phyloP scores from a whole-genome alignment of 2,329 filamentous ascomycete species.

The Knufia fluminis region DNA sequence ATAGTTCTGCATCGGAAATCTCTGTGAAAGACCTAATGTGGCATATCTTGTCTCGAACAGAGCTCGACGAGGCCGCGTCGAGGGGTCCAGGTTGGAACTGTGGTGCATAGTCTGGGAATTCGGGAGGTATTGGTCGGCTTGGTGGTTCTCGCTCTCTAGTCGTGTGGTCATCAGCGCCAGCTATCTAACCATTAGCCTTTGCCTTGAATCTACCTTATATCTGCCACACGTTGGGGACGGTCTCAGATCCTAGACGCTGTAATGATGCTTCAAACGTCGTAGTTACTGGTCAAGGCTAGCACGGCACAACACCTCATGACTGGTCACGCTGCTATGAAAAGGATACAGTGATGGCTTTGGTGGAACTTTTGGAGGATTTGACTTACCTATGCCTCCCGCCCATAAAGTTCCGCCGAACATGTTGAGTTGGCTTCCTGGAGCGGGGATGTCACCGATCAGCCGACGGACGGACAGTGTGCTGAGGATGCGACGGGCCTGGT shows the following conservation, averaged over 20 bases:
- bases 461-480: too few species aligned
- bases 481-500: too few species aligned
- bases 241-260: too few species aligned
- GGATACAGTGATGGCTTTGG: too few species aligned
- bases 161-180: constrained; percentile 10
- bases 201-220: neutral
- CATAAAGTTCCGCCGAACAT: constrained; percentile 9
- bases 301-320: too few species aligned
- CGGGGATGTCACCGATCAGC: neutral
- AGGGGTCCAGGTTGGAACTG: constrained; percentile 29
- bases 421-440: neutral
- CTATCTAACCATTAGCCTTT: neutral
- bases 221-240: too few species aligned
- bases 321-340: too few species aligned
- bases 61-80: constrained; percentile 28
- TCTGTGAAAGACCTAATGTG: constrained; percentile 33
- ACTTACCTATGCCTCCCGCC: constrained; percentile 7
- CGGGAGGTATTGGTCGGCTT: constrained; percentile 40
- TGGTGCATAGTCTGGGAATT: constrained; percentile 42
- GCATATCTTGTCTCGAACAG: constrained; percentile 38
- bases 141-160: constrained; percentile 41
- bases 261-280: too few species aligned
- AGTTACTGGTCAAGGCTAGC: too few species aligned
- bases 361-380: neutral
- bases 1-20: constrained; percentile 31